Conservation (phyloP, 139 green algal species). For the Coccomyxa sp. region DNA sequence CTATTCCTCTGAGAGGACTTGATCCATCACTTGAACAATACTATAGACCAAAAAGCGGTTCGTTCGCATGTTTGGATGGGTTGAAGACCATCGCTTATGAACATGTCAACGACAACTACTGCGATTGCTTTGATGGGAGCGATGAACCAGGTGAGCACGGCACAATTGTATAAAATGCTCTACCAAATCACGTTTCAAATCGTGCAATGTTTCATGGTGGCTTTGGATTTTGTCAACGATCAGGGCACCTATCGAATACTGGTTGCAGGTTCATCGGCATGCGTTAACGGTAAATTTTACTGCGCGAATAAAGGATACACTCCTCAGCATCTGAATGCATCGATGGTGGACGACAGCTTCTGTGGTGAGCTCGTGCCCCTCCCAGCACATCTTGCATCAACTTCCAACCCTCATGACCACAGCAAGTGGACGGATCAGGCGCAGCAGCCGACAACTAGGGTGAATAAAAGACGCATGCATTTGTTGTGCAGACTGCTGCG, state of each 20-base stretch:
- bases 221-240: too few species aligned
- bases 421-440: too few species aligned
- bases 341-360: slow-evolving; percentile 90
- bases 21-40: not conserved
- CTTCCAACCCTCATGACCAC: too few species aligned
- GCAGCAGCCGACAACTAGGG: not conserved
- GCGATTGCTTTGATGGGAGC: slow-evolving; percentile 89
- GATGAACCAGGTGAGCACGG: slow-evolving; percentile 80
- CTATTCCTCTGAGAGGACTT: not conserved
- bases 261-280: slow-evolving; percentile 79
- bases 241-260: not conserved
- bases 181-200: not conserved
- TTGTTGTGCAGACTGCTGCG: slow-evolving; percentile 79
- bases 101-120: slow-evolving; percentile 91
- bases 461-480: not conserved
- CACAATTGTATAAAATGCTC: not conserved
- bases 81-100: slow-evolving; percentile 35
- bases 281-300: slow-evolving; percentile 77
- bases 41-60: slow-evolving; percentile 5
- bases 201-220: too few species aligned
- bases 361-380: slow-evolving; percentile 58
- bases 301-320: slow-evolving; percentile 76
- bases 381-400: too few species aligned
- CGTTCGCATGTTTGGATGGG: slow-evolving; percentile 70
- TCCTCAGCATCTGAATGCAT: slow-evolving; percentile 55